Evolutionary conservation across 345 rosid genomes (phyloP).

Genomic region (Carallia brachiata): DNA sequence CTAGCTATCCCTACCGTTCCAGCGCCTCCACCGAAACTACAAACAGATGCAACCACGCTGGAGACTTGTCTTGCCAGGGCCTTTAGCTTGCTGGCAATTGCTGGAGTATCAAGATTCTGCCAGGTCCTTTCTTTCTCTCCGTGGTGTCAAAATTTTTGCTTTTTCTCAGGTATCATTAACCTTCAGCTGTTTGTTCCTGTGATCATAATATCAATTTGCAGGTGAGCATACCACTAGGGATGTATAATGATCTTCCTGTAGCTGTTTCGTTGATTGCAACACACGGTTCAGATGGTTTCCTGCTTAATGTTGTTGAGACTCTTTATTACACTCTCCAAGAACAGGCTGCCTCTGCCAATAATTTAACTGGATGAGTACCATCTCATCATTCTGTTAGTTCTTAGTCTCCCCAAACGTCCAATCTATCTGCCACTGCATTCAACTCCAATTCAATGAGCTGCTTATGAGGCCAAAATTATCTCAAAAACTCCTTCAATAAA

Average conservation of each 20-base stretch:
- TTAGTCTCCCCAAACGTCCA: too few relatives aligned
- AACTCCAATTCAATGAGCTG: too few relatives aligned
- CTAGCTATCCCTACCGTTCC: slow-evolving; percentile 82
- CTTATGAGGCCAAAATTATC: too few relatives aligned
- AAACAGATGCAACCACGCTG: slow-evolving; percentile 47
- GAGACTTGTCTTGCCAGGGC: slow-evolving; percentile 57
- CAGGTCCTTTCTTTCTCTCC: slow-evolving; percentile 45
- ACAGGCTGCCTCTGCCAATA: slow-evolving; percentile 12
- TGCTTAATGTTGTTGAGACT: slow-evolving; percentile 60
- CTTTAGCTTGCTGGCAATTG: slow-evolving; percentile 68
- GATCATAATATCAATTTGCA: slow-evolving; percentile 20
- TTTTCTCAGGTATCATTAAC: neutral
- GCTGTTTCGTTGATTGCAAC: slow-evolving; percentile 65
- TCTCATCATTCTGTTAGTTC: too few relatives aligned
- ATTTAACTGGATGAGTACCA: too few relatives aligned
- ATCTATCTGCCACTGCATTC: too few relatives aligned
- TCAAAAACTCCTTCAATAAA: too few relatives aligned
- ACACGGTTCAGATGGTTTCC: slow-evolving; percentile 73
- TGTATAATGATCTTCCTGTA: slow-evolving; percentile 53
- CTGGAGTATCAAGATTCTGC: slow-evolving; percentile 85
- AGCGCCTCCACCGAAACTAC: slow-evolving; percentile 74
- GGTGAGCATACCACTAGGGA: slow-evolving; percentile 74
- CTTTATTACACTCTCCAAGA: slow-evolving; percentile 38
- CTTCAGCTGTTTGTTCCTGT: neutral
- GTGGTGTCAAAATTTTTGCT: neutral